These are phyloP conservation scores for Gremmenia infestans DNA, from an alignment of 2,329 filamentous ascomycete species.

Conservation along the genomic window DNA sequence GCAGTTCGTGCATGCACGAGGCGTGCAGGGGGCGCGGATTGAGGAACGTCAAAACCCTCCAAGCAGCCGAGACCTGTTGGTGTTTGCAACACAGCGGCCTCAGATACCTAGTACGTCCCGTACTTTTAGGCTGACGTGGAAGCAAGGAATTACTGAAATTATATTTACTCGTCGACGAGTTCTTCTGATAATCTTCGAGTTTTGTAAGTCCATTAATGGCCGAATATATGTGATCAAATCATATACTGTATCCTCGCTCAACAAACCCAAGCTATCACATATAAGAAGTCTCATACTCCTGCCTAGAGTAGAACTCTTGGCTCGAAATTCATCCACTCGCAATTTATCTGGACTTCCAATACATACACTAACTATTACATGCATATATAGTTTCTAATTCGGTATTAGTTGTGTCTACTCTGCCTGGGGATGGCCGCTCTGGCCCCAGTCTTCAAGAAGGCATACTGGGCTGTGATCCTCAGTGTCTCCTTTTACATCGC, in stretches of 20 bases:
- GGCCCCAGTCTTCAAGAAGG: constrained; percentile 42
- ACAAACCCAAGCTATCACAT: not conserved
- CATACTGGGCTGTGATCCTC: constrained; percentile 47
- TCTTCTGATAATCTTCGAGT: not conserved
- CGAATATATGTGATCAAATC: not conserved
- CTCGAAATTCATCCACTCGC: not conserved
- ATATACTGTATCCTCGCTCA: too few relatives aligned
- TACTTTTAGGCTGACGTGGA: not conserved
- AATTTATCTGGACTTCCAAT: not conserved
- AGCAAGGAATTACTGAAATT: not conserved
- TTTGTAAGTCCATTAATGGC: not conserved
- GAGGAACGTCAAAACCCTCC: constrained; percentile 15
- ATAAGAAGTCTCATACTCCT: constrained; percentile 1
- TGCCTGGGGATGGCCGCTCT: constrained; percentile 26
- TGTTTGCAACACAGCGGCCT: constrained; percentile 11
- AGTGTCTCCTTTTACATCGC: constrained; percentile 61
- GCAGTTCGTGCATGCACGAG: not conserved
- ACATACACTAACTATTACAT: not conserved
- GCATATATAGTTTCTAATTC: not conserved
- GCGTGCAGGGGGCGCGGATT: not conserved
- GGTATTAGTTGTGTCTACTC: not conserved
- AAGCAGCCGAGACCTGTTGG: constrained; percentile 7
- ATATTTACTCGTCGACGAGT: not conserved
- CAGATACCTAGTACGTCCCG: not conserved
- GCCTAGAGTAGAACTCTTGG: not conserved